phyloP scores from a whole-genome alignment of 768 basidiomycete genomes.

The Russula foetens region DNA sequence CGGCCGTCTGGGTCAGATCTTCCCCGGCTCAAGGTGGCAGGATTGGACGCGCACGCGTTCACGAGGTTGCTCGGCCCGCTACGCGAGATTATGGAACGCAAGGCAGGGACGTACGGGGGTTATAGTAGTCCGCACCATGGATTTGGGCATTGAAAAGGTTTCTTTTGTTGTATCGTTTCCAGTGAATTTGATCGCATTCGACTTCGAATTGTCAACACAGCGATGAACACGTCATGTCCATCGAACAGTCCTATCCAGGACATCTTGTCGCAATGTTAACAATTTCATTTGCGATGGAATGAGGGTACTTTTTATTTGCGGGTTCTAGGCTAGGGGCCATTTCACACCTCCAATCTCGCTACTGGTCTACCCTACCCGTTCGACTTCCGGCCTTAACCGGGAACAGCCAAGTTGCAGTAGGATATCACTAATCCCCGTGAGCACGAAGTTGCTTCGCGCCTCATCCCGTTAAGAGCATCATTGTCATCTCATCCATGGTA shows the following conservation, averaged over 20 bases:
- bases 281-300: too few species aligned
- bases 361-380: too few species aligned
- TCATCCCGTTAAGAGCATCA: too few species aligned
- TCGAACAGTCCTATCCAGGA: neutral
- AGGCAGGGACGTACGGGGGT: constrained; percentile 59
- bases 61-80: constrained; percentile 89
- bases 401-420: too few species aligned
- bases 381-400: too few species aligned
- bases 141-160: constrained; percentile 4
- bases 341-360: too few species aligned
- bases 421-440: too few species aligned
- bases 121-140: constrained; percentile 8
- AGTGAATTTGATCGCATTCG: neutral
- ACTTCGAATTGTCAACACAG: neutral
- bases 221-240: neutral
- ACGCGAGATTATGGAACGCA: constrained; percentile 87
- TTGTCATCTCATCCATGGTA: too few species aligned
- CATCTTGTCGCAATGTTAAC: constrained; percentile 11
- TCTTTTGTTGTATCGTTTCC: neutral
- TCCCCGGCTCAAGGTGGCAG: constrained; percentile 84
- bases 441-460: too few species aligned
- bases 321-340: too few species aligned
- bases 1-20: constrained; percentile 35
- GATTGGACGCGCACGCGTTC: constrained; percentile 88
- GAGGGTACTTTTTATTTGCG: too few species aligned